phyloP scores from a whole-genome alignment of 345 rosid species.

The Syzygium jambos region DNA sequence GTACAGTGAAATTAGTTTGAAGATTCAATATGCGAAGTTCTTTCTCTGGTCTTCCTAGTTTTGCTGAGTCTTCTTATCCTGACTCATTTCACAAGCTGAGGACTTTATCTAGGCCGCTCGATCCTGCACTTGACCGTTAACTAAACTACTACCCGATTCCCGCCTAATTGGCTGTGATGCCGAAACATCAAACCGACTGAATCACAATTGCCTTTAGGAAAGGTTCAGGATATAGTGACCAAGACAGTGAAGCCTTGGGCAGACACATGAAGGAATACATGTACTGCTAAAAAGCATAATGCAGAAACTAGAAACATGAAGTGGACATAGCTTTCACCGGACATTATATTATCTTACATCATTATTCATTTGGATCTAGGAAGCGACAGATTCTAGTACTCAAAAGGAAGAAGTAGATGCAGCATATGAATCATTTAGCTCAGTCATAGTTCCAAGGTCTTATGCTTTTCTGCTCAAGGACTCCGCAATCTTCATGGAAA shows the following conservation, averaged over 20 bases:
- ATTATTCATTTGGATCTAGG: neutral
- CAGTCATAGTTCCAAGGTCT: neutral
- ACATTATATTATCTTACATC: neutral
- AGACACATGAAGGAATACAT: neutral
- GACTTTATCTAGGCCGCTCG: neutral
- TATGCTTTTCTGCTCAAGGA: neutral
- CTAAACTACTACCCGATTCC: neutral
- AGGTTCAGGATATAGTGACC: neutral
- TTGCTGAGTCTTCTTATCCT: neutral
- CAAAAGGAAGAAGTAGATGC: neutral
- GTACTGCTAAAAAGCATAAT: neutral
- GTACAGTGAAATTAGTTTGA: neutral
- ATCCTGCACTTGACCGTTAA: neutral
- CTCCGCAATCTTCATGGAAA: neutral
- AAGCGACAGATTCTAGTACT: neutral
- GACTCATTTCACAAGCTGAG: neutral
- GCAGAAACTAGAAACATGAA: neutral
- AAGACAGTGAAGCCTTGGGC: neutral
- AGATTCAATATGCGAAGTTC: neutral
- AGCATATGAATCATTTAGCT: neutral
- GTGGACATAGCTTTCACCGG: neutral
- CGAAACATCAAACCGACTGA: neutral
- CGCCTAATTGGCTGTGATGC: neutral
- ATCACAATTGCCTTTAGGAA: neutral
- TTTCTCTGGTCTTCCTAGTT: neutral